Evolutionary conservation across 352 stramenopile species (phyloP), one percentile per base, ranked within the genome.

Genomic region (Elongisporangium anandrum): DNA sequence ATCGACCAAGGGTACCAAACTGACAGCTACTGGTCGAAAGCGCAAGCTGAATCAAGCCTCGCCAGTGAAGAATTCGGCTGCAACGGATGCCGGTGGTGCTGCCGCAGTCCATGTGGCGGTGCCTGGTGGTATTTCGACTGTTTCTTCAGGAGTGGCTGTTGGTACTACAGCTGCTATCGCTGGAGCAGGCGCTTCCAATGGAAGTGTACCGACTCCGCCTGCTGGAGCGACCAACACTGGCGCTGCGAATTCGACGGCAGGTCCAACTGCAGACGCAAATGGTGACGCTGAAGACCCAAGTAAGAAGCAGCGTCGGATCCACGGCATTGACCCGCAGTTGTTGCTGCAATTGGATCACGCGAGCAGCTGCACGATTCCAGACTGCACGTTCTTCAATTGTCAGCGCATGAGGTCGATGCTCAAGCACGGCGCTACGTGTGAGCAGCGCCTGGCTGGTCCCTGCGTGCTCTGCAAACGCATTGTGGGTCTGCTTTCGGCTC

Each of bases 271-370:
- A 2, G 56, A 70, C 26, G 20, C 54, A 1, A 59, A 21, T 41
- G 23, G 26, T 47, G 29, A 29, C 45, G 59, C 84, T 21, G 86
- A 94, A 16, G 90, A 97, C 26, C 87, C 97, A 57, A 82, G 79
- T 53, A 98, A 97, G 72, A 97, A 99, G 66, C 77, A 85, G 50
- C 73, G 88, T 49, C 82, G 87, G 38, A 95, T 92, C 50, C 78
- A 96, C 68, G 90, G 94, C 60, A 90, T 97, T 23, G 87, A 96
- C 53, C 78, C 92, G 17, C 80, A 95, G 65, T 70, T 96, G 38
- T 61, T 97, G 50, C 58, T 93, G 19, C 88, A 97, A 60, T 61
- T 95, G 22, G 86, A 95, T 54, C 86, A 95, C 63, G 84, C 86
- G 15, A 95, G 86, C 63, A 79, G 72, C 41, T 95, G 86, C 57